Base-by-base conservation (phyloP, 495 filamentous ascomycete genomes). In the Hamigera avellanea region DNA sequence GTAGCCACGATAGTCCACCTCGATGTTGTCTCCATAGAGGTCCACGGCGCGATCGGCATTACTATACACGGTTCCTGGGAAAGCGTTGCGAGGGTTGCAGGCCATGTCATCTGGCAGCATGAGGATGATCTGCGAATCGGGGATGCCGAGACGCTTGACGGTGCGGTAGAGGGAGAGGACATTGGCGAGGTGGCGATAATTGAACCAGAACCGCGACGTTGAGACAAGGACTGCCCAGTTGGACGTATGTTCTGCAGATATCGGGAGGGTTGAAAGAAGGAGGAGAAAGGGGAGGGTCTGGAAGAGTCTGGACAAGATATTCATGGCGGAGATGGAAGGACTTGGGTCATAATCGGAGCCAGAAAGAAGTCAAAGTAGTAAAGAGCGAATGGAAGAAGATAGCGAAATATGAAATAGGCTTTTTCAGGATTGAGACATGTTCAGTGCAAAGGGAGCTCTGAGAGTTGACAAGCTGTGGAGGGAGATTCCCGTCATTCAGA, bases 201-300 rank as follows among this genome's bases (percentile, higher is more conserved):
- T 98, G 76, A 98, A 98, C 91, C 91, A 98, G 69, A 98, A 98
- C 39, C 91, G 81, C 6, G 93, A 96, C n/a, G 91, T 98, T 31
- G 81, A 88, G 25, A 98, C 91, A 6, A 98, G 78, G 32, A 98
- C 91, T 2, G 91, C 91, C 93, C 93, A 98, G 56, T 98, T 98
- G 44, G 83, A 94, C 1, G 93, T 96, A 60, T 98, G 91, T 41
- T 91, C 83, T 40, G 80, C 77, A 19, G 62, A 49, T 25, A 68
- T 66, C 19, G 56, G 38, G 32, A 65, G 43, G 31, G 59, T 48
- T 36, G 72, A 48, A 43, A 77, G 49, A 32, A 72, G 38, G 14
- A 69, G 53, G 38, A 70, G 43, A 33, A 76, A 49, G 36, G 57
- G 48, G 31, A 72, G 53, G 26, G 49, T 52, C 42, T 46, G 45